These are phyloP conservation scores for Fusarium sp. DNA, from an alignment of 2,329 filamentous ascomycete genomes.

Conservation along the genomic window DNA sequence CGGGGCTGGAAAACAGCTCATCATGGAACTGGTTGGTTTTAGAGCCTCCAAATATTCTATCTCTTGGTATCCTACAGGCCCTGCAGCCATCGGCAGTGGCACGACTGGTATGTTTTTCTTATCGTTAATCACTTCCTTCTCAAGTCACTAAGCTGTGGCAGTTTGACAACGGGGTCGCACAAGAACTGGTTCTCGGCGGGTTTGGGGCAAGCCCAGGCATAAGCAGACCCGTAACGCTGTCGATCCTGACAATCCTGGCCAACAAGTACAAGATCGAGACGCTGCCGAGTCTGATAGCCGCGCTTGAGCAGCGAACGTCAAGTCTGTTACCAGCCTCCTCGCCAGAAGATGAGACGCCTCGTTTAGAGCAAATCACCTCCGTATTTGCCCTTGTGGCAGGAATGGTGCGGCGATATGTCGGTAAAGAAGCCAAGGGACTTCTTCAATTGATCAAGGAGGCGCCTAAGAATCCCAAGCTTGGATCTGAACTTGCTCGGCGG, in stretches of 20 bases:
- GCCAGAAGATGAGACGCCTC: conserved; percentile 23
- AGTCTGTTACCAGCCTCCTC: conserved; percentile 36
- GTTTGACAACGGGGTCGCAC: conserved; percentile 56
- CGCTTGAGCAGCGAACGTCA: conserved; percentile 47
- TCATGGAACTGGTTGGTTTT: conserved; percentile 54
- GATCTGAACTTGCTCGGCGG: conserved; percentile 59
- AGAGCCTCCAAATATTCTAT: conserved; percentile 54
- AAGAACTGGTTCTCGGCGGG: conserved; percentile 53
- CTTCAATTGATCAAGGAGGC: conserved; percentile 56
- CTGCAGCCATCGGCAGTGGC: conserved; percentile 54
- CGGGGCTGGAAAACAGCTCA: conserved; percentile 33
- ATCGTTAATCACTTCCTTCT: conserved; percentile 5
- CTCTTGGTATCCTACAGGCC: conserved; percentile 57
- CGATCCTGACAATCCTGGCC: conserved; percentile 59
- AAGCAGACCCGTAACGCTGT: conserved; percentile 50
- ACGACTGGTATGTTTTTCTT: conserved; percentile 51
- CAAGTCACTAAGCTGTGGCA: conserved; percentile 39
- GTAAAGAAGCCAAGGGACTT: conserved; percentile 53
- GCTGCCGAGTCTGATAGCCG: conserved; percentile 44
- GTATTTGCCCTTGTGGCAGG: conserved; percentile 57
- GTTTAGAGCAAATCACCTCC: conserved; percentile 50
- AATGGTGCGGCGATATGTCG: conserved; percentile 57
- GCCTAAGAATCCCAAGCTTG: conserved; percentile 53
- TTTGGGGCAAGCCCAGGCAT: conserved; percentile 35
- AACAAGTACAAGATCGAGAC: conserved; percentile 63